Conservation (phyloP, 2,329 filamentous ascomycete genomes). For the Zymoseptoria tritici region DNA sequence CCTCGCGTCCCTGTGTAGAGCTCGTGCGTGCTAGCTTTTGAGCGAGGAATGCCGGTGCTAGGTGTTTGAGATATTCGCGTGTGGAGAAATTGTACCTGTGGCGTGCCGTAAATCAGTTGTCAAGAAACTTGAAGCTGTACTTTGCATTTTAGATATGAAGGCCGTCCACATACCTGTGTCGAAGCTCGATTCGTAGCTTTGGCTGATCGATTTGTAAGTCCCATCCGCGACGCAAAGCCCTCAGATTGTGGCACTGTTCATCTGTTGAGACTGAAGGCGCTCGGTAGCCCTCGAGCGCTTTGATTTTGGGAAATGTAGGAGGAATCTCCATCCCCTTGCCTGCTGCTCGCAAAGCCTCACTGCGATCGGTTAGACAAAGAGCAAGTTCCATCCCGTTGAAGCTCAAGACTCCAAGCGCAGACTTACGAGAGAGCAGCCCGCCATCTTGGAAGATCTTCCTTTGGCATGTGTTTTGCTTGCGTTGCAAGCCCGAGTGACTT, state of each 20-base stretch:
- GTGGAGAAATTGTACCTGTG: slow-evolving; percentile 33
- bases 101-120: not conserved
- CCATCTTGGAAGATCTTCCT: slow-evolving; percentile 20
- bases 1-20: slow-evolving; percentile 9
- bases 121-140: not conserved
- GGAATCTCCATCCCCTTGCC: slow-evolving; percentile 17
- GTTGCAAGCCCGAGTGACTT: slow-evolving; percentile 30
- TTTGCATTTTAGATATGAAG: no score
- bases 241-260: slow-evolving; percentile 25
- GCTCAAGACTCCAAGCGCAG: not conserved
- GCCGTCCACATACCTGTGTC: slow-evolving; percentile 6
- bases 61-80: slow-evolving; percentile 32
- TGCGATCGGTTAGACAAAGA: not conserved
- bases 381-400: not conserved
- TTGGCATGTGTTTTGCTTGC: slow-evolving; percentile 20
- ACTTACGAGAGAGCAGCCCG: slow-evolving; percentile 15
- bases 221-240: slow-evolving; percentile 26
- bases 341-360: not conserved
- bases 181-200: slow-evolving; percentile 30
- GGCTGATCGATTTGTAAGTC: slow-evolving; percentile 27
- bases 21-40: slow-evolving; percentile 15
- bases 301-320: slow-evolving; percentile 20
- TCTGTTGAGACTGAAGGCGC: slow-evolving; percentile 30
- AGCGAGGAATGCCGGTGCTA: slow-evolving; percentile 32
- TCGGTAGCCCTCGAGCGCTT: slow-evolving; percentile 32